Percentiles rank a stretch among this genome's conserved stretches.
phyloP scores from a whole-genome alignment of 1,284 basidiomycete species.

The Porodaedalea pini region DNA sequence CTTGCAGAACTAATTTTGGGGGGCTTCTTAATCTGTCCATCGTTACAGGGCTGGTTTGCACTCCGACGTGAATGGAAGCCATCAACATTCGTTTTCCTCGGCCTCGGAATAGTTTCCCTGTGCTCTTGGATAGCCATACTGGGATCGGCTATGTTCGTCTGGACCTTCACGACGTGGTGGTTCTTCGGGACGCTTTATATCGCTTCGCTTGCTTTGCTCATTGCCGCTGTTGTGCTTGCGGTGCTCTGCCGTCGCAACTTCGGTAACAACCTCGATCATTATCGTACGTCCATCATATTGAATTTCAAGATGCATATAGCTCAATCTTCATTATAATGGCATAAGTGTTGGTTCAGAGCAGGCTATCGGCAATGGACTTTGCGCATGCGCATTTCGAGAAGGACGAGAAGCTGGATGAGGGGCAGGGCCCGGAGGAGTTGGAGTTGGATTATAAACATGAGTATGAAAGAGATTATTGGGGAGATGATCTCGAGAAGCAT shows the following conservation, averaged over 20 bases:
- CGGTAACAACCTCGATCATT: conserved; percentile 25
- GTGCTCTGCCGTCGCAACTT: conserved; percentile 25
- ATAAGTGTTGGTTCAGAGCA: conserved; percentile 12
- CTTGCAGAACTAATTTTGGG: background rate
- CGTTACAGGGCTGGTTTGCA: conserved; percentile 22
- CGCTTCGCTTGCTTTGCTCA: conserved; percentile 18
- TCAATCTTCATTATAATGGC: background rate
- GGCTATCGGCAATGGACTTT: conserved; percentile 7
- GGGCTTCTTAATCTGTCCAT: background rate
- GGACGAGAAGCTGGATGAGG: conserved; percentile 2
- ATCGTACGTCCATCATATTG: conserved; percentile 3
- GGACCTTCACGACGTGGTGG: conserved; percentile 26
- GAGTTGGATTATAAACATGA: background rate
- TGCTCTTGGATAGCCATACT: conserved; percentile 19
- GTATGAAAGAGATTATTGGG: background rate
- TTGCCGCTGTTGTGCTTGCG: conserved; percentile 22
- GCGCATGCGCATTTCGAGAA: conserved; percentile 17
- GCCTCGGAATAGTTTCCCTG: conserved; percentile 11
- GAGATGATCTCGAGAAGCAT: background rate
- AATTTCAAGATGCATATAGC: background rate
- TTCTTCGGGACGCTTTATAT: conserved; percentile 24
- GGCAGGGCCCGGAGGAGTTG: background rate
- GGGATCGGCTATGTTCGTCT: conserved; percentile 22
- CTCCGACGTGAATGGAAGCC: conserved; percentile 22
- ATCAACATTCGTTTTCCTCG: conserved; percentile 23